A percentile compares a stretch with the other conserved stretches of the same genome.
These are phyloP conservation scores for Iris pallida DNA, from an alignment of 116 monocot species.

Conservation along the genomic window DNA sequence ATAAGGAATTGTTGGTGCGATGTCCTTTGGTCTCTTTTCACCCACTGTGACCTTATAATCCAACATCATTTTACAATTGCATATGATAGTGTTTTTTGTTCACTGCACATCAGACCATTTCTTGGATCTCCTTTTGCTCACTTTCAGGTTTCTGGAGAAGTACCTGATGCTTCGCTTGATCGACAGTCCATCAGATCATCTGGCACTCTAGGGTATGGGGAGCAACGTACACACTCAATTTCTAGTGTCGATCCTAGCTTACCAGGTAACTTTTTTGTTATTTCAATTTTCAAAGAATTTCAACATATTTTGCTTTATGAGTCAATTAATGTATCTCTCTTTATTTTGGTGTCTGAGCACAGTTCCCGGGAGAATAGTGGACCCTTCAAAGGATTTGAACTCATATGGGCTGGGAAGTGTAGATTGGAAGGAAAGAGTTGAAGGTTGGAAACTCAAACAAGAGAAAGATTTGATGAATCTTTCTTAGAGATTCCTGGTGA, in stretches of 20 bases:
- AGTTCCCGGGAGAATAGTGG: slow-evolving; percentile 90
- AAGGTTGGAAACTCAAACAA: slow-evolving; percentile 87
- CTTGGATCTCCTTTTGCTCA: too few relatives aligned
- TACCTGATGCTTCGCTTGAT: slow-evolving; percentile 78
- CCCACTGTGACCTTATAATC: too few relatives aligned
- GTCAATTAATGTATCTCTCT: too few relatives aligned
- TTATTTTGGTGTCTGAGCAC: not conserved
- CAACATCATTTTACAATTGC: too few relatives aligned
- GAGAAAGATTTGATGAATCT: too few relatives aligned
- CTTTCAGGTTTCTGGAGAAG: slow-evolving; percentile 79
- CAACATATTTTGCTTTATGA: too few relatives aligned
- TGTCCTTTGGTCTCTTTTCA: too few relatives aligned
- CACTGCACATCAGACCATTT: too few relatives aligned
- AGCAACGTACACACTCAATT: slow-evolving; percentile 22
- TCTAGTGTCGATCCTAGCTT: slow-evolving; percentile 56
- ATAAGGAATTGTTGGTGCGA: too few relatives aligned
- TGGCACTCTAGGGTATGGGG: slow-evolving; percentile 30
- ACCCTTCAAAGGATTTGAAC: slow-evolving; percentile 91
- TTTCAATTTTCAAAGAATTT: not conserved
- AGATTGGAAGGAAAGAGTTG: slow-evolving; percentile 98
- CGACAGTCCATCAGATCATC: slow-evolving; percentile 62
- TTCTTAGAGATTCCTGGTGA: too few relatives aligned
- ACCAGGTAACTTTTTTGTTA: slow-evolving; percentile 41
- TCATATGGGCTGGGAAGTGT: slow-evolving; percentile 83
- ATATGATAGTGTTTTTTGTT: too few relatives aligned